Evolutionary conservation across 306 rosid genomes (phyloP).

Genomic region (Amphicarpaea edgeworthii): DNA sequence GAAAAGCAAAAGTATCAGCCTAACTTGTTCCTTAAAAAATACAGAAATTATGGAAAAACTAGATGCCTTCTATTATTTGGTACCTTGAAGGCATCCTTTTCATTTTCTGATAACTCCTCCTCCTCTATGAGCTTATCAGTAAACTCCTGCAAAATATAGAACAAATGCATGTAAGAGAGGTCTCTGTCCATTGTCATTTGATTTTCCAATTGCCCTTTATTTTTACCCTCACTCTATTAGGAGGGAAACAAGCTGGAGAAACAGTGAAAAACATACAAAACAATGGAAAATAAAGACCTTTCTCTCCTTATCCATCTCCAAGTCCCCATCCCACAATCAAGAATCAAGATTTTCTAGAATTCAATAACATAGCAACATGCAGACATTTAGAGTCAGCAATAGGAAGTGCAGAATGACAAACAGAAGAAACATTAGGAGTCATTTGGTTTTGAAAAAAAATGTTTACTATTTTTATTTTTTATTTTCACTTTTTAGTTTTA

Average conservation of each 20-base stretch:
- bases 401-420: slow-evolving; percentile 19
- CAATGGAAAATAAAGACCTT: slow-evolving; percentile 3
- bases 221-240: background rate
- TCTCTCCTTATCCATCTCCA: background rate
- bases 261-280: slow-evolving; percentile 11
- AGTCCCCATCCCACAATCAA: slow-evolving; percentile 15
- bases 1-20: slow-evolving; percentile 17
- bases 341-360: slow-evolving; percentile 29
- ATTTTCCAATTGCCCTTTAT: slow-evolving; percentile 1
- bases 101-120: slow-evolving; percentile 68
- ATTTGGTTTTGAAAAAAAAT: background rate
- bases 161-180: slow-evolving; percentile 21
- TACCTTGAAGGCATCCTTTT: slow-evolving; percentile 85
- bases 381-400: slow-evolving; percentile 2
- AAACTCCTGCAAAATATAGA: slow-evolving; percentile 71
- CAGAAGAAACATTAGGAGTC: background rate
- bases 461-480: background rate
- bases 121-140: slow-evolving; percentile 73
- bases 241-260: background rate
- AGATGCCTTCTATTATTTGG: slow-evolving; percentile 15
- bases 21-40: background rate
- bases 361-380: background rate
- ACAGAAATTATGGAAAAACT: background rate
- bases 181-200: background rate
- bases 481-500: background rate